phyloP scores from a whole-genome alignment of 257 asterid species.

The Solanum tarijense region DNA sequence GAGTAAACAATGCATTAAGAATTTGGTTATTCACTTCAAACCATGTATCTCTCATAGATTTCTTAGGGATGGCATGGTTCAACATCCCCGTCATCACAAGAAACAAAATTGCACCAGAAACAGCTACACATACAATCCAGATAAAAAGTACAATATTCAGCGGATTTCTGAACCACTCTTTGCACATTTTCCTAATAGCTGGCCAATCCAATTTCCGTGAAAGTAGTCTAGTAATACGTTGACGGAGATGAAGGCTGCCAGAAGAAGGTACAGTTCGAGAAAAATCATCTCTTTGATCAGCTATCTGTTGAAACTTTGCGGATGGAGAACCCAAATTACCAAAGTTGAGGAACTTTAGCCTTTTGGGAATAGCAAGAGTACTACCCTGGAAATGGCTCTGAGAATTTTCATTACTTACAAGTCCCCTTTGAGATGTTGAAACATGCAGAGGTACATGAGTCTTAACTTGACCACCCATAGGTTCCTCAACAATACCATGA shows the following conservation, averaged over 20 bases:
- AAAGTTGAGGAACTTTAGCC: constrained; percentile 36
- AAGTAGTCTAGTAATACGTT: constrained; percentile 43
- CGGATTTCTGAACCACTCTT: constrained; percentile 76
- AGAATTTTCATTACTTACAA: constrained; percentile 28
- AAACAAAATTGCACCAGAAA: constrained; percentile 83
- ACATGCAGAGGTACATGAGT: constrained; percentile 24
- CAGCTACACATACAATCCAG: constrained; percentile 62
- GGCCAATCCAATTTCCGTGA: constrained; percentile 51
- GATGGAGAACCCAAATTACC: constrained; percentile 61
- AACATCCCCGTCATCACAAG: constrained; percentile 89
- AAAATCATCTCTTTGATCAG: constrained; percentile 48
- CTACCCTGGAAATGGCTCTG: constrained; percentile 12
- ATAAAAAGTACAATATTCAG: constrained; percentile 59
- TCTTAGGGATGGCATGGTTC: constrained; percentile 59
- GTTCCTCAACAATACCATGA: constrained; percentile 32
- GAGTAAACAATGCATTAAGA: constrained; percentile 76
- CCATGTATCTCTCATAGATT: constrained; percentile 69
- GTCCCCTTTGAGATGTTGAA: constrained; percentile 55
- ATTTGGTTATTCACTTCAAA: constrained; percentile 88
- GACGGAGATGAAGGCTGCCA: constrained; percentile 67
- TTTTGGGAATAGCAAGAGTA: constrained; percentile 25
- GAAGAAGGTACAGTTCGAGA: constrained; percentile 77
- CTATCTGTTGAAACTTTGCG: constrained; percentile 48
- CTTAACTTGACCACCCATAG: constrained; percentile 14
- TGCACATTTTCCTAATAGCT: constrained; percentile 36